These are phyloP conservation scores for Protoeuglena noctilucae DNA, from an alignment of 139 green algal species.

Conservation along the genomic window DNA sequence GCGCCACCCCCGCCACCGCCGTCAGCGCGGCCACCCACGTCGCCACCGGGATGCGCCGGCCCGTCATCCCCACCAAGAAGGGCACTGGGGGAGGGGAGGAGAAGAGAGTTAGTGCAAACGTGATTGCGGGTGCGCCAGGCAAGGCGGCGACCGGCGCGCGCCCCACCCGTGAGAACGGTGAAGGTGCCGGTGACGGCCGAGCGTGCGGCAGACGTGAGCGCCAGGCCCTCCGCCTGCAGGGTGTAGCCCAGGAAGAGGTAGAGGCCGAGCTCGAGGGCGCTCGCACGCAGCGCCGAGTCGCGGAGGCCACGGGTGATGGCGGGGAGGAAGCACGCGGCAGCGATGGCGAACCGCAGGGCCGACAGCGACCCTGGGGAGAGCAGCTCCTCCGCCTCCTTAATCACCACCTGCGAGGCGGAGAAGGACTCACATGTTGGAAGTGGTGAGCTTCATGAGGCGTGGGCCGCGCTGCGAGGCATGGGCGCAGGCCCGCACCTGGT, in stretches of 20 bases:
- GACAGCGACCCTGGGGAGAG: conserved; percentile 8
- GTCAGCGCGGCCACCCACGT: conserved; percentile 16
- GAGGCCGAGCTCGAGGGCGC: conserved; percentile 15
- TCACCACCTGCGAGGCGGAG: conserved; percentile 4
- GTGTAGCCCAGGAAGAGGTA: conserved; percentile 23
- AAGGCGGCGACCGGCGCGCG: too few species aligned
- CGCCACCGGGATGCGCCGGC: conserved; percentile 11
- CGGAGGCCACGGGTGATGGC: conserved; percentile 4
- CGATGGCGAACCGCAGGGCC: conserved; percentile 16
- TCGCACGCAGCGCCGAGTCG: background rate
- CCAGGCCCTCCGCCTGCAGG: conserved; percentile 13
- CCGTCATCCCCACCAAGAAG: background rate
- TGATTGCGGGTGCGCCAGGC: too few species aligned
- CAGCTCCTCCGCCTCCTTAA: conserved; percentile 14
- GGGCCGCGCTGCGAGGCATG: too few species aligned
- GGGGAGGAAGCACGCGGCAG: conserved; percentile 15
- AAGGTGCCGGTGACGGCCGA: conserved; percentile 22
- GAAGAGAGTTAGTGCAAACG: too few species aligned
- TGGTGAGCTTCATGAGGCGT: conserved; percentile 7
- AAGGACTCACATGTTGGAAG: background rate
- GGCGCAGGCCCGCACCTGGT: conserved; percentile 21
- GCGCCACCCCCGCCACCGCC: conserved; percentile 20
- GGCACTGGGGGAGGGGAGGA: too few species aligned
- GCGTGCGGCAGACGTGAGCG: conserved; percentile 9
- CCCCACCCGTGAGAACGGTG: conserved; percentile 14